Conservation (phyloP, 78 protist genomes). For the Mastigamoeba balamuthi region DNA sequence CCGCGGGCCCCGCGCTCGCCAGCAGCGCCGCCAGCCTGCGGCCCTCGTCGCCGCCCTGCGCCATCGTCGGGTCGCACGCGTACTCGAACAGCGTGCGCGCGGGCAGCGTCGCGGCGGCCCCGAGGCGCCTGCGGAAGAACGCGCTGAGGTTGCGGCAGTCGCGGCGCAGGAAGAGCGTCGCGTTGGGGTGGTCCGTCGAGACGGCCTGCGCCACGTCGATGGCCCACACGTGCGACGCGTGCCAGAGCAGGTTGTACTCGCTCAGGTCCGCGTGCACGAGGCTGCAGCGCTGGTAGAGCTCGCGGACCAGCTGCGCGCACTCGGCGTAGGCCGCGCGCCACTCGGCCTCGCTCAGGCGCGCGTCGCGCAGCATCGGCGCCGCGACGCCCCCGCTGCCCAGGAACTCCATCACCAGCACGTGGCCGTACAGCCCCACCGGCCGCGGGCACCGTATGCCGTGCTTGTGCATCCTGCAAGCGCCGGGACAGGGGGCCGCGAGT, state of each 20-base stretch:
- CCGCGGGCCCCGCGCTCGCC: no score
- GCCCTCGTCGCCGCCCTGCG: no score
- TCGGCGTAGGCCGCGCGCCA: constrained; percentile 20
- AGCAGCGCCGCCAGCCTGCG: no score
- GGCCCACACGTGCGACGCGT: constrained; percentile 14
- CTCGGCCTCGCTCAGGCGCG: not conserved
- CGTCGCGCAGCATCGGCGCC: not conserved
- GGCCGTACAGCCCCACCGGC: not conserved
- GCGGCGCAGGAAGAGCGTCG: constrained; percentile 69
- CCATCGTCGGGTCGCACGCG: not conserved
- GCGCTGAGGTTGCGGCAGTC: not conserved
- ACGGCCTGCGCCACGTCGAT: constrained; percentile 87
- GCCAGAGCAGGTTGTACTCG: constrained; percentile 79
- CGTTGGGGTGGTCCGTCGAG: constrained; percentile 79
- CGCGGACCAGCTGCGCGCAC: constrained; percentile 18
- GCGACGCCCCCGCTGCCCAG: not conserved
- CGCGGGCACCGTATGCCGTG: not conserved
- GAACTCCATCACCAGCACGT: constrained; percentile 3
- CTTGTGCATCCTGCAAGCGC: not conserved
- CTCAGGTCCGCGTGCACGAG: constrained; percentile 91
- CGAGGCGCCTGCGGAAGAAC: not conserved
- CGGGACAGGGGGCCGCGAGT: no score
- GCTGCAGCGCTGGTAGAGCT: constrained; percentile 59
- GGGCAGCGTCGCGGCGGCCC: not conserved
- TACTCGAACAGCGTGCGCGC: not conserved